phyloP scores from a whole-genome alignment of 202 grass and related monocot species.

The Hordeum pubiflorum region DNA sequence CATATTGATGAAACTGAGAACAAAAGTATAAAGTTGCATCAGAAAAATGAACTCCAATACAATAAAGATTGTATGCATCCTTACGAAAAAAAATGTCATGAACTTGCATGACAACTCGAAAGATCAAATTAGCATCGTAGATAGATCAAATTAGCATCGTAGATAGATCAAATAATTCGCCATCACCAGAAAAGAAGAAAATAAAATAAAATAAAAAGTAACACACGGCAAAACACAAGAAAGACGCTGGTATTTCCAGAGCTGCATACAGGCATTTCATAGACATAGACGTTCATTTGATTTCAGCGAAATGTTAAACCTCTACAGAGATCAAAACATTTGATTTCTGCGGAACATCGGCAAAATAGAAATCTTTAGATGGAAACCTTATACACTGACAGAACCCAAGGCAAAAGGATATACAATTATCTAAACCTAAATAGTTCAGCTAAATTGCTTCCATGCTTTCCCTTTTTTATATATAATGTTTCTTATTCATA shows the following conservation, averaged over 20 bases:
- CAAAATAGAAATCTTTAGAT: constrained; percentile 34
- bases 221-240: not conserved
- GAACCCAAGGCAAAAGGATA: constrained; percentile 68
- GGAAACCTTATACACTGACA: constrained; percentile 46
- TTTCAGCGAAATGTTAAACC: too few species aligned
- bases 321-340: too few species aligned
- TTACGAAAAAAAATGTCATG: not conserved
- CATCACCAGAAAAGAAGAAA: not conserved
- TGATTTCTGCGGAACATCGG: constrained; percentile 31
- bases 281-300: not conserved
- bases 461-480: constrained; percentile 24
- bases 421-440: constrained; percentile 67
- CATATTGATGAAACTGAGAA: not conserved
- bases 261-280: not conserved
- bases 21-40: not conserved
- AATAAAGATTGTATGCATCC: not conserved
- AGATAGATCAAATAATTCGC: not conserved
- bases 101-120: not conserved
- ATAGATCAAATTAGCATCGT: not conserved
- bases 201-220: not conserved
- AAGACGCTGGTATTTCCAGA: not conserved
- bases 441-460: constrained; percentile 35
- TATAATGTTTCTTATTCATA: constrained; percentile 20
- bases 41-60: not conserved
- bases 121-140: not conserved